Evolutionary conservation across 345 rosid genomes (phyloP).

Genomic region (Lepidium didymum): DNA sequence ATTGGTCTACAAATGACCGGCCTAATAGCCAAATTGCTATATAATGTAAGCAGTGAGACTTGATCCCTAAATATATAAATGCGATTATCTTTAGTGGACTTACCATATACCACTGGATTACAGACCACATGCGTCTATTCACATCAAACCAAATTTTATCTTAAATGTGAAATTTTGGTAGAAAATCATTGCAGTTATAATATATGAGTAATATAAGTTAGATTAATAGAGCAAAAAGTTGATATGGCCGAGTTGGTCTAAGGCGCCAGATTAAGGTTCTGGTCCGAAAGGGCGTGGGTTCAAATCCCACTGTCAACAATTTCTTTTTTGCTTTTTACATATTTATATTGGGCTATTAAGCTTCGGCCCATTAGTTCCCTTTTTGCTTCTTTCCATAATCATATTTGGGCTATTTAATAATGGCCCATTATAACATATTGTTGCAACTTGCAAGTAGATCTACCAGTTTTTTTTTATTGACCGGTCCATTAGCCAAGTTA

Average conservation of each 20-base stretch:
- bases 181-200: too few relatives aligned
- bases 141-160: background rate
- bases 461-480: too few relatives aligned
- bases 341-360: background rate
- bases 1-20: too few relatives aligned
- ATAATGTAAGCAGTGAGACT: too few relatives aligned
- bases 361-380: background rate
- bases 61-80: too few relatives aligned
- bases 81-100: too few relatives aligned
- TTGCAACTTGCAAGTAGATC: background rate
- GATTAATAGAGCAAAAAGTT: conserved; percentile 12
- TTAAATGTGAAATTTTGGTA: background rate
- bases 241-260: conserved; percentile 93
- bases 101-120: too few relatives aligned
- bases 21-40: too few relatives aligned
- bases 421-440: background rate
- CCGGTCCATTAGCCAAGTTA: too few relatives aligned
- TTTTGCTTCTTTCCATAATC: background rate
- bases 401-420: background rate
- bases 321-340: background rate
- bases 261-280: conserved; percentile 99
- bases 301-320: conserved; percentile 80
- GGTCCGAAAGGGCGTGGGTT: conserved; percentile 99
- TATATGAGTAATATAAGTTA: too few relatives aligned
- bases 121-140: too few relatives aligned